Base-by-base conservation (phyloP, 805 yeast genomes). In the Candida caryicola region DNA sequence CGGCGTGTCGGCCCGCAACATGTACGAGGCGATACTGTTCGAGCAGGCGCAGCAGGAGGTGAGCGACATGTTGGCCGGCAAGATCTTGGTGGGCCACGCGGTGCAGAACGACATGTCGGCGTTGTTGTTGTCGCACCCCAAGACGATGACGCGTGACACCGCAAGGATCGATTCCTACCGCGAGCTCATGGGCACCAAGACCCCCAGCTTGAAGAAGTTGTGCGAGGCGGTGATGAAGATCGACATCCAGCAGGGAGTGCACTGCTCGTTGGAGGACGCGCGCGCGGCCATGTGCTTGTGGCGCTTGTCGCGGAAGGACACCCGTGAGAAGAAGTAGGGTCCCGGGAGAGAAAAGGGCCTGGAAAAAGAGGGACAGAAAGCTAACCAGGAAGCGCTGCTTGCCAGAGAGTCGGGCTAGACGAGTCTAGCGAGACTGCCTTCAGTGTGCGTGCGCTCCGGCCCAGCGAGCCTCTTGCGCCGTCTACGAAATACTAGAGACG, bases 191-290 rank as follows among this genome's bases (percentile, higher is more conserved):
- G 73, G 67, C 32, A 91, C 91, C 4, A 80, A 78, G 49, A 74
- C 85, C 0, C 96, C 96, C 2, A 67, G 82, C 31, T 68, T 89
- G 52, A 85, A 82, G 56, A 80, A 76, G 45, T 62, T 89, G 21
- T 62, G 84, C 1, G 66, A 71, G 42, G 80, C 76, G 49, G 64
- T 82, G 10, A 56, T 87, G 26, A 69, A 74, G 1, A 39, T 74
- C 2, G 80, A 77, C 7, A 85, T 89, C 41, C 96, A 89, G 59
- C 65, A 64, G 0, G 87, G 82, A 1, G 73, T 79, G 44, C 96
- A 90, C 64, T 83, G 93, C 3, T 86, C 96, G 0, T 86, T 89
- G 1, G 95, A 87, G 54, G 97, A 89, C 64, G 95, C 96, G 0
- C 77, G 77, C 52, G 90, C 90, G 1, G 81, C 96, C 0, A 90